A percentile compares a stretch with the other conserved stretches of the same genome.
These are phyloP conservation scores for Blastomyces silverae DNA, from an alignment of 2,329 filamentous ascomycete species.

Conservation along the genomic window DNA sequence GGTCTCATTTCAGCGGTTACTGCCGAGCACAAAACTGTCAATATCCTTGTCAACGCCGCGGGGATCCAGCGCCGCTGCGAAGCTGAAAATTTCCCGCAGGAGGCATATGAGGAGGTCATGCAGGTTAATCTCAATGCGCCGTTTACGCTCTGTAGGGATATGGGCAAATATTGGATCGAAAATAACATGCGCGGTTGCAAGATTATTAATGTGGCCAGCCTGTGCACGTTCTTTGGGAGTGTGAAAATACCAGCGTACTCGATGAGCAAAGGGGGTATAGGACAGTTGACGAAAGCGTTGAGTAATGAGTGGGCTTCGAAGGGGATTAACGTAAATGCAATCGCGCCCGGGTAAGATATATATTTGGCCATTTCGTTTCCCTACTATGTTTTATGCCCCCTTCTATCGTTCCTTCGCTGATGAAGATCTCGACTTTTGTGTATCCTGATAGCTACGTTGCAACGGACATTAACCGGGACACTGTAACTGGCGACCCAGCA, in stretches of 20 bases:
- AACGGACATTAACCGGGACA: constrained; percentile 16
- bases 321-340: constrained; percentile 77
- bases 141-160: constrained; percentile 69
- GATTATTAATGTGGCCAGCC: constrained; percentile 76
- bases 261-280: constrained; percentile 75
- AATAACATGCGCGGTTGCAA: constrained; percentile 51
- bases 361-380: not conserved
- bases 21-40: constrained; percentile 46
- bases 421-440: not conserved
- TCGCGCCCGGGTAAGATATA: constrained; percentile 67
- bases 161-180: constrained; percentile 68
- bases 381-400: not conserved
- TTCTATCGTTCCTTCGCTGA: not conserved
- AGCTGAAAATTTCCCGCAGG: constrained; percentile 64
- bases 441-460: constrained; percentile 43
- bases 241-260: constrained; percentile 83
- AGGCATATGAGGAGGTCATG: constrained; percentile 71
- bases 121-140: constrained; percentile 81
- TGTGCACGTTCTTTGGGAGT: constrained; percentile 79
- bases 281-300: constrained; percentile 75
- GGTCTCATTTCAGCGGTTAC: constrained; percentile 36
- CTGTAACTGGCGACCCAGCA: constrained; percentile 3
- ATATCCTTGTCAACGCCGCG: constrained; percentile 77
- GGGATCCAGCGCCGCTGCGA: constrained; percentile 77
- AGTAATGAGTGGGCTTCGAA: constrained; percentile 75